phyloP scores from a whole-genome alignment of 306 rosid species.

The Rosa multiflora region DNA sequence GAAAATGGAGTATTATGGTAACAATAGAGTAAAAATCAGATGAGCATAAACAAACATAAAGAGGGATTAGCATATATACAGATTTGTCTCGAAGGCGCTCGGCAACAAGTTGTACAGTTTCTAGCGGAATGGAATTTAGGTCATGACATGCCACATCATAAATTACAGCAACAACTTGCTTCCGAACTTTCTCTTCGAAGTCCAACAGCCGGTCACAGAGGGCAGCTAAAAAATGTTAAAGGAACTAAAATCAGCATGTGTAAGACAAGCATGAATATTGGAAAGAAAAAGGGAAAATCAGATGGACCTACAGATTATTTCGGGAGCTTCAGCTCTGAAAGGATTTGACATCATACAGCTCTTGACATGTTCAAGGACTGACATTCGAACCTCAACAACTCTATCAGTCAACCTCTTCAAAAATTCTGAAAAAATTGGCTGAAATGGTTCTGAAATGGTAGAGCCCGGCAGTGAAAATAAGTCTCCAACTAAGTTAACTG shows the following conservation, averaged over 20 bases:
- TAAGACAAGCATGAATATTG: not conserved
- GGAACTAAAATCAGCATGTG: conserved; percentile 36
- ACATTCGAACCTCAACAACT: conserved; percentile 84
- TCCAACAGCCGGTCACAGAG: conserved; percentile 95
- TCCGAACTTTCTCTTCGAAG: conserved; percentile 89
- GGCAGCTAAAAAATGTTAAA: conserved; percentile 61
- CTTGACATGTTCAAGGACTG: conserved; percentile 80
- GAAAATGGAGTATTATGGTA: conserved; percentile 26
- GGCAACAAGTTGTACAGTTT: conserved; percentile 84
- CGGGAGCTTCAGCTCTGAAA: conserved; percentile 71
- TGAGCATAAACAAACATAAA: conserved; percentile 7
- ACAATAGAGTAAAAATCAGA: conserved; percentile 18
- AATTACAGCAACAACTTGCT: conserved; percentile 93
- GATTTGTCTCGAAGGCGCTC: conserved; percentile 99
- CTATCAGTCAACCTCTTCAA: conserved; percentile 94
- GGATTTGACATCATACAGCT: conserved; percentile 81
- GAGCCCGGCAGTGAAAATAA: conserved; percentile 76
- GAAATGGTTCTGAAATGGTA: conserved; percentile 77
- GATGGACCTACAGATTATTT: conserved; percentile 68
- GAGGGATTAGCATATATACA: conserved; percentile 46
- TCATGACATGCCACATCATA: conserved; percentile 84
- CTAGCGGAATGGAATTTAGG: conserved; percentile 63
- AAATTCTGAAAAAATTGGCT: conserved; percentile 88
- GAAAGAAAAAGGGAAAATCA: not conserved
- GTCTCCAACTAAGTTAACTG: conserved; percentile 89